Evolutionary conservation across 192 early-diverging fungal genomes (phyloP), one percentile per base, ranked within the genome.

Genomic region (Helicostylum pulchrum): DNA sequence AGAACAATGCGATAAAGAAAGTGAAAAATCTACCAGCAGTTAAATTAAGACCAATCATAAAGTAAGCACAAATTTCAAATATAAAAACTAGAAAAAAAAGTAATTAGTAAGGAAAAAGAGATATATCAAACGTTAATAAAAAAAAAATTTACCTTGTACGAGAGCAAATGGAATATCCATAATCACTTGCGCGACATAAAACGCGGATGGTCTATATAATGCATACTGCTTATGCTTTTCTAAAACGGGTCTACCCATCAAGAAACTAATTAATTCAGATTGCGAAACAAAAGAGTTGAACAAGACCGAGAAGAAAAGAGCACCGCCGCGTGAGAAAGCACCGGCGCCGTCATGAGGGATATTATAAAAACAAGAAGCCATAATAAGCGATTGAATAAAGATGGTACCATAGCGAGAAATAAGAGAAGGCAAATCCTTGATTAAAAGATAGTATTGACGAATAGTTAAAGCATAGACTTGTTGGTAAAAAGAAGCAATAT

Each of bases 171-270:
- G 80, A 23, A 87, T 70, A 53, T 87, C 83, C 39, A 75, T 68
- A 26, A 84, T 51, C 20, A 80, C 73, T 62, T 83, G 83, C 7
- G 84, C 69, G 23, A 86, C 62, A 43, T 78, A 81, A 64, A 76
- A 78, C 17, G 86, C 79, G 14, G 81, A 76, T 10, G 87, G 85
- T 5, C 82, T 80, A 60, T 86, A 87, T 64, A 90, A 76, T 2
- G 87, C 87, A 66, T 85, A 88, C 8, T 79, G 76, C 60, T 88
- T 88, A 77, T 94, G 92, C 72, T 94, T 94, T 75, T 88, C 83
- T 34, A 88, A 69, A 43, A 91, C 82, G 7, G 84, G 77, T 55
- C 90, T 87, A 42, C 89, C 88, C 14, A 78, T 76, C 54, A 94
- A 77, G 39, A 87, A 82, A 60, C 80, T 80, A 52, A 90, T 87